These are phyloP conservation scores for Pichia pseudocactophila DNA, from an alignment of 805 yeast genomes.

Conservation along the genomic window DNA sequence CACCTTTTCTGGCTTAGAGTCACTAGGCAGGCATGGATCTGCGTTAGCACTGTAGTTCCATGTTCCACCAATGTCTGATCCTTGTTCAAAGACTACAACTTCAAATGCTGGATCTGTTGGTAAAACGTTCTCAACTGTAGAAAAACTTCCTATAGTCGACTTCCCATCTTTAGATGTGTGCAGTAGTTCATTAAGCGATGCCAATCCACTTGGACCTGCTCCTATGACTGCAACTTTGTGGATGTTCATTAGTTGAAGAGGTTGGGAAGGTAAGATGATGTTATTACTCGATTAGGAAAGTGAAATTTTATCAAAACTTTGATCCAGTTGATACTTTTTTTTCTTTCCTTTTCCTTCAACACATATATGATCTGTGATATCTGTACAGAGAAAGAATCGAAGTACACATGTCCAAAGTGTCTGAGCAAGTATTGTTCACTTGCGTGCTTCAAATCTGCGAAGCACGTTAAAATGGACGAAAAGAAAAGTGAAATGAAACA, in stretches of 20 bases:
- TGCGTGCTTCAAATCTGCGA: constrained; percentile 45
- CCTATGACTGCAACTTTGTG: constrained; percentile 17
- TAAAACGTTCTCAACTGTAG: not conserved
- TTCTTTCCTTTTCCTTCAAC: not conserved
- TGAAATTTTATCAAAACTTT: no score
- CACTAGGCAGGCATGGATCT: constrained; percentile 14
- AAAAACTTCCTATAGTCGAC: constrained; percentile 14
- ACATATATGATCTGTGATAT: constrained; percentile 19
- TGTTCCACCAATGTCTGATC: constrained; percentile 31
- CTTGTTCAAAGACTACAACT: constrained; percentile 34
- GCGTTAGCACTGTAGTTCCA: constrained; percentile 24
- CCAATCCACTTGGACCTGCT: constrained; percentile 17
- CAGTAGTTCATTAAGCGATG: constrained; percentile 21
- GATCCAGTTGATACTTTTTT: no score
- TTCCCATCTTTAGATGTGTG: constrained; percentile 22
- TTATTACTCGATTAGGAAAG: not conserved
- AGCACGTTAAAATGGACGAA: constrained; percentile 26
- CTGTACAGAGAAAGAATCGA: constrained; percentile 24
- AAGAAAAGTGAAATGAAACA: not conserved
- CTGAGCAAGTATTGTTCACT: constrained; percentile 46
- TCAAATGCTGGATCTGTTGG: constrained; percentile 25
- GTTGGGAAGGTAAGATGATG: no score
- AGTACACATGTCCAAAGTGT: constrained; percentile 44
- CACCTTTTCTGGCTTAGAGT: constrained; percentile 10
- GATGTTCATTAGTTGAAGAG: not conserved